These are phyloP conservation scores for Phytophthora chlamydospora DNA, from an alignment of 352 stramenopile genomes.

Conservation along the genomic window DNA sequence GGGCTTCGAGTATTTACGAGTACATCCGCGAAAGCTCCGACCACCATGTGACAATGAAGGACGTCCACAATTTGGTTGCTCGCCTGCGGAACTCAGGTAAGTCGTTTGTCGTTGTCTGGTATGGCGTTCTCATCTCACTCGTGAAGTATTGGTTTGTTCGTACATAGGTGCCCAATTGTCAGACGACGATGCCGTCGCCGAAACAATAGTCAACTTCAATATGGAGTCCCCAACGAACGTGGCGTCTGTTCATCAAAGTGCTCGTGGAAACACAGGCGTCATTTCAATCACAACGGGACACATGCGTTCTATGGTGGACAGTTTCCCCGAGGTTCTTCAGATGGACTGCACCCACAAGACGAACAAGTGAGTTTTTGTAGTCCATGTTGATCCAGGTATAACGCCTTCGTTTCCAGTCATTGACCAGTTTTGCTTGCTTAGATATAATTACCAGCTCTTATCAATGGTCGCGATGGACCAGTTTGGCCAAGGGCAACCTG, in stretches of 20 bases:
- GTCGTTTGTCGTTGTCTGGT: constrained; percentile 1
- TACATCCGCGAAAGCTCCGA: constrained; percentile 1
- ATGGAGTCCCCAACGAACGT: background rate
- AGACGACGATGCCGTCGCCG: background rate
- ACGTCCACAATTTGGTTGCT: background rate
- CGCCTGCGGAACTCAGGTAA: background rate
- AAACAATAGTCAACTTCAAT: background rate
- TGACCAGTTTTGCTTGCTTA: too few relatives aligned
- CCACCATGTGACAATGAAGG: background rate
- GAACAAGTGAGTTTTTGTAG: too few relatives aligned
- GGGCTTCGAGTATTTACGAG: background rate
- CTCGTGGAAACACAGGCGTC: background rate
- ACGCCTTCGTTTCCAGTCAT: too few relatives aligned
- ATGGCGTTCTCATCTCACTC: too few relatives aligned
- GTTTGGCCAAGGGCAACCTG: background rate
- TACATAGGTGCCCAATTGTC: background rate
- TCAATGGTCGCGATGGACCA: constrained; percentile 16
- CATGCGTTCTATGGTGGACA: constrained; percentile 11
- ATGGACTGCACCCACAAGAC: background rate
- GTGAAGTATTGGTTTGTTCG: too few relatives aligned
- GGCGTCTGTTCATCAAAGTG: background rate
- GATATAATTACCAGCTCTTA: constrained; percentile 16
- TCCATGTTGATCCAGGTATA: too few relatives aligned
- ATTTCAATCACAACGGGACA: constrained; percentile 6
- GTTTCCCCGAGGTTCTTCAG: constrained; percentile 8